A percentile compares a stretch with the other conserved stretches of the same genome.
These are phyloP conservation scores for Calonectria hongkongensis DNA, from an alignment of 2,329 filamentous ascomycete species.

Conservation along the genomic window DNA sequence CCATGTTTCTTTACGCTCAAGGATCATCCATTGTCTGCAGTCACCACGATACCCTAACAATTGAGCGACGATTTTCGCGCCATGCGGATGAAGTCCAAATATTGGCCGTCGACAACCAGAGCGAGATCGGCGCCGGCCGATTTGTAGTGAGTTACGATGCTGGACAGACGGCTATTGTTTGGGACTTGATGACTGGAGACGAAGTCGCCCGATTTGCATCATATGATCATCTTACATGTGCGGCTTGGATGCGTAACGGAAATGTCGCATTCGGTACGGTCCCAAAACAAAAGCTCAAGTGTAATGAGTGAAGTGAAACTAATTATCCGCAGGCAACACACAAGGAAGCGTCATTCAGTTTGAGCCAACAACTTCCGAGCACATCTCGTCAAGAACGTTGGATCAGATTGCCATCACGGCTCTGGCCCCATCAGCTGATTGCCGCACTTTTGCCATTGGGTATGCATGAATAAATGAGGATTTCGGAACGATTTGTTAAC, in stretches of 20 bases:
- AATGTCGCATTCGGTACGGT: constrained; percentile 94
- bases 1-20: constrained; percentile 92
- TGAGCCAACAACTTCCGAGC: constrained; percentile 93
- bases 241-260: constrained; percentile 97
- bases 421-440: constrained; percentile 91
- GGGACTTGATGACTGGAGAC: constrained; percentile 94
- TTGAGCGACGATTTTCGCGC: constrained; percentile 89
- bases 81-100: constrained; percentile 90
- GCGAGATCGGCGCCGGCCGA: constrained; percentile 88
- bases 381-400: constrained; percentile 92
- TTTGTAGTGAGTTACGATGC: constrained; percentile 95
- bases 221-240: constrained; percentile 89
- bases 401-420: constrained; percentile 96
- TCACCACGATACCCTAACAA: constrained; percentile 92
- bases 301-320: constrained; percentile 41
- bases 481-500: constrained; percentile 34
- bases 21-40: constrained; percentile 88
- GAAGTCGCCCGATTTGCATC: constrained; percentile 95
- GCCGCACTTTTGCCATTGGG: constrained; percentile 97
- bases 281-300: not conserved
- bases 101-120: constrained; percentile 92
- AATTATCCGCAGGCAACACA: constrained; percentile 80
- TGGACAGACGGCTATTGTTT: constrained; percentile 94
- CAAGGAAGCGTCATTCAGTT: constrained; percentile 97
- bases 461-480: constrained; percentile 63